Evolutionary conservation across 2,329 filamentous ascomycete genomes (phyloP).

Genomic region (Pseudogymnoascus sp.): DNA sequence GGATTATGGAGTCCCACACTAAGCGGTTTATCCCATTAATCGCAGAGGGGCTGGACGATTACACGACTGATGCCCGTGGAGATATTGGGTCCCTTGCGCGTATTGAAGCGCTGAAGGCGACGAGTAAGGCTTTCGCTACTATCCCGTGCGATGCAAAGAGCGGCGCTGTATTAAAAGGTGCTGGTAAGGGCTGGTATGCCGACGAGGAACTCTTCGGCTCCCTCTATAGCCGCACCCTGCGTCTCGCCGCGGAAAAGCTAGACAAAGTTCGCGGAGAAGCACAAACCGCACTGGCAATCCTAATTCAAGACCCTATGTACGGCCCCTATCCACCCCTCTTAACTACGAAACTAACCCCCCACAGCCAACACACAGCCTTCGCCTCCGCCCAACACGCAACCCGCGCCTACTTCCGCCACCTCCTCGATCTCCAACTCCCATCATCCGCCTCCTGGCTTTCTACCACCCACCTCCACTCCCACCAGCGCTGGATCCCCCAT

Average conservation of each 20-base stretch:
- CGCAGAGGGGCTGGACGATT: constrained; percentile 66
- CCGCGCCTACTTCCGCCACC: neutral
- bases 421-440: neutral
- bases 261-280: constrained; percentile 72
- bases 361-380: neutral
- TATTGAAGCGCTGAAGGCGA: constrained; percentile 63
- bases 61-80: constrained; percentile 80
- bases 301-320: constrained; percentile 4
- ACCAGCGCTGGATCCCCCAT: neutral
- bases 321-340: neutral
- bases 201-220: constrained; percentile 9
- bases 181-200: constrained; percentile 11
- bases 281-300: constrained; percentile 41
- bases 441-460: neutral
- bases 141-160: constrained; percentile 18
- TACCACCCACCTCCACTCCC: neutral
- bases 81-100: constrained; percentile 85
- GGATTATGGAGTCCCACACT: constrained; percentile 23
- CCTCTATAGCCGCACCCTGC: constrained; percentile 34
- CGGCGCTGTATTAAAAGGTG: constrained; percentile 13
- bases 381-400: neutral
- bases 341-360: constrained; percentile 24
- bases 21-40: constrained; percentile 27
- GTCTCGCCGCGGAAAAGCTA: constrained; percentile 79
- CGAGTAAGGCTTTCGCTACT: constrained; percentile 37